Base-by-base conservation (phyloP, 2,329 filamentous ascomycete species). In the Cytospora chrysosperma region DNA sequence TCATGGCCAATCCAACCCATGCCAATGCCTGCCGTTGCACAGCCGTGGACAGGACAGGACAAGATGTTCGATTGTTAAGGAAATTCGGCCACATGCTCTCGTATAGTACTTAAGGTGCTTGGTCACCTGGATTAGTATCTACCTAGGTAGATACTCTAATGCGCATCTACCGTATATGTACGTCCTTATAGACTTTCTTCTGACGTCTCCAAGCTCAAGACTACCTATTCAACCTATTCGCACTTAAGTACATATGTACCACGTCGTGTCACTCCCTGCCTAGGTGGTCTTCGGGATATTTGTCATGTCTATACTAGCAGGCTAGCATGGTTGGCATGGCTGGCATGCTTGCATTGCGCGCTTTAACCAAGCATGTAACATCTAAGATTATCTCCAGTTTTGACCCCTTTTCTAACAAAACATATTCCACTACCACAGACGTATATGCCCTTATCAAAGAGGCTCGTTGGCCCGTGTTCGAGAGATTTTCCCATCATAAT, bases 341-440 rank as follows among this genome's bases (percentile, higher is more conserved):
- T 40, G n/a, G 37, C 34, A 37, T 17, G 27, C n/a, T n/a, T n/a
- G n/a, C 40, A 43, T 53, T 61, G 51, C 37, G 51, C 51, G 40
- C 58, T 30, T 61, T 49, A 55, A 28, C 43, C n/a, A 28, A 56
- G 52, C 49, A 7, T 62, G 53, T 49, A 55, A 40, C 54, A 51
- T 53, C 28, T 43, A 47, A 57, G 19, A 64, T 64, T 56, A 61
- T 64, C 62, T 61, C 62, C 62, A 64, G 27, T 64, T 64, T 64
- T 56, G 32, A 40, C 62, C 62, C 62, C 62, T 64, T 55, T 63
- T 64, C 52, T 56, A n/a, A n/a, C n/a, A n/a, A n/a, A n/a, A n/a
- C n/a, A n/a, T n/a, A n/a, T n/a, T n/a, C n/a, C n/a, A n/a, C n/a
- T n/a, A n/a, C n/a, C n/a, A n/a, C n/a, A n/a, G n/a, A n/a, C n/a